Conservation (phyloP, 2,329 filamentous ascomycete genomes). For the Pestalotiopsis sp. region DNA sequence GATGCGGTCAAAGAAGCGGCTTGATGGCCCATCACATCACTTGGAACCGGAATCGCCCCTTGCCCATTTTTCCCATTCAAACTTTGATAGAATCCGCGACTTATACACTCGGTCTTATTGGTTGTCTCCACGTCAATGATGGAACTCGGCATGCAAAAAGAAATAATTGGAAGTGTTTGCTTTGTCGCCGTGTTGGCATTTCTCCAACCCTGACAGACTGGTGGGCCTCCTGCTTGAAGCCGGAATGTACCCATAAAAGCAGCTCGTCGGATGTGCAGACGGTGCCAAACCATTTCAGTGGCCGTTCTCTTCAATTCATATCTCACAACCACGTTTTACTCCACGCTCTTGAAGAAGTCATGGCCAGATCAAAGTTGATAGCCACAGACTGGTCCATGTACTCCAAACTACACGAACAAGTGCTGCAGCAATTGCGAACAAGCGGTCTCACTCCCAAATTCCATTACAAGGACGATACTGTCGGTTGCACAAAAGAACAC, state of each 20-base stretch:
- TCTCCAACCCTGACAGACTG: not conserved
- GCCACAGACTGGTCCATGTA: constrained; percentile 12
- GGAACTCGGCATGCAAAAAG: no score
- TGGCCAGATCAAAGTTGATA: not conserved
- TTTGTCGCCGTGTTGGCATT: no score
- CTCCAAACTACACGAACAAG: constrained; percentile 10
- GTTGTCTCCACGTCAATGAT: no score
- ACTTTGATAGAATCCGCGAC: no score
- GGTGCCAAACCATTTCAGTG: not conserved
- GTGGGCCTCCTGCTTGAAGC: not conserved
- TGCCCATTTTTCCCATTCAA: no score
- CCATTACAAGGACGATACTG: constrained; percentile 20
- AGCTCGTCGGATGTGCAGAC: not conserved
- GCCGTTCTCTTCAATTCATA: not conserved
- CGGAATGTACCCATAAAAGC: not conserved
- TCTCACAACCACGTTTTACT: not conserved
- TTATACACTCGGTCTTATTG: no score
- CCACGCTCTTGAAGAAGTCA: not conserved
- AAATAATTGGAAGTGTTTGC: no score
- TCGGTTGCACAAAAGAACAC: constrained; percentile 20
- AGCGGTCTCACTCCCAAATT: constrained; percentile 21
- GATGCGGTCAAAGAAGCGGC: no score
- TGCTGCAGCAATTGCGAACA: constrained; percentile 4
- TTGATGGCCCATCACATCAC: no score
- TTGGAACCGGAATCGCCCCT: no score